Evolutionary conservation across 192 early-diverging fungal species (phyloP).

Genomic region (Fimicolochytrium jonesii): DNA sequence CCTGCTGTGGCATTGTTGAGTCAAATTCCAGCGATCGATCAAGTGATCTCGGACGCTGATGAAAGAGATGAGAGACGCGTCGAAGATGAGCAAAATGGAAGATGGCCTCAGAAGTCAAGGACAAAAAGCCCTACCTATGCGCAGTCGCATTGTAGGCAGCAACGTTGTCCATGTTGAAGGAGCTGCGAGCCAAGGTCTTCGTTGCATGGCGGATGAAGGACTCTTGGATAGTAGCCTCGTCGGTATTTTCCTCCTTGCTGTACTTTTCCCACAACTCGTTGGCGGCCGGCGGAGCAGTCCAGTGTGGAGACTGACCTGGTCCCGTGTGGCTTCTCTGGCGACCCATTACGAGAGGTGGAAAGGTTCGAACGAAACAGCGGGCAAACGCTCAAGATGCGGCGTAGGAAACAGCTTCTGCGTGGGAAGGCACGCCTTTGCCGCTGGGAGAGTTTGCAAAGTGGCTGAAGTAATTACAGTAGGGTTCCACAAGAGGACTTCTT

Average conservation of each 20-base stretch:
- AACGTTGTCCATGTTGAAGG: conserved; percentile 88
- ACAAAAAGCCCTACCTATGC: conserved; percentile 54
- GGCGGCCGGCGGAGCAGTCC: conserved; percentile 15
- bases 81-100: too few relatives aligned
- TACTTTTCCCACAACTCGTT: conserved; percentile 24
- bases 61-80: conserved; percentile 7
- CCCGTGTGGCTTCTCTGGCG: conserved; percentile 2
- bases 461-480: too few relatives aligned
- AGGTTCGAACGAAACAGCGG: too few relatives aligned
- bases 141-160: conserved; percentile 91
- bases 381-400: too few relatives aligned
- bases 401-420: too few relatives aligned
- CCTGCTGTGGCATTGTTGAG: conserved; percentile 79
- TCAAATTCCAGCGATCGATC: conserved; percentile 90
- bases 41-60: conserved; percentile 83
- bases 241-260: conserved; percentile 25
- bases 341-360: background rate
- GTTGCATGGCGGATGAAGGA: conserved; percentile 87
- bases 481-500: too few relatives aligned
- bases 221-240: conserved; percentile 34
- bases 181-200: conserved; percentile 84
- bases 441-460: too few relatives aligned
- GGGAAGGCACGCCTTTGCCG: too few relatives aligned
- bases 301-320: background rate
- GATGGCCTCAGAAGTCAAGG: too few relatives aligned